A percentile compares a stretch with the other conserved stretches of the same genome.
These are phyloP conservation scores for Nigrograna mackinnonii DNA, from an alignment of 2,329 filamentous ascomycete genomes.

Conservation along the genomic window DNA sequence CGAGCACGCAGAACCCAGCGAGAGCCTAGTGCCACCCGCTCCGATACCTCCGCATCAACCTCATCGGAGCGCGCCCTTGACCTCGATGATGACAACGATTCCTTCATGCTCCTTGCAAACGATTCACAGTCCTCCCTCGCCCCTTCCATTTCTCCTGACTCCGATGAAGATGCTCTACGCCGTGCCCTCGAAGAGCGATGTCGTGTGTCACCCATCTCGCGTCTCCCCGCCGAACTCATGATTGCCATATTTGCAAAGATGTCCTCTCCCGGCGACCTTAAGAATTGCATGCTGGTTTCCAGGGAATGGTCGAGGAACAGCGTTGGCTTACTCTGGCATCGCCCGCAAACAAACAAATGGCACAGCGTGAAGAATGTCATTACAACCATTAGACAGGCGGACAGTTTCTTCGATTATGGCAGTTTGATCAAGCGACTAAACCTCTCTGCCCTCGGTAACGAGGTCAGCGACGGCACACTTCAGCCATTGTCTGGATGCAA, in stretches of 20 bases:
- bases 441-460: slow-evolving; percentile 74
- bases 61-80: slow-evolving; percentile 66
- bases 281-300: slow-evolving; percentile 91
- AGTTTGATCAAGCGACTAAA: slow-evolving; percentile 93
- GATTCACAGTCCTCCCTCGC: slow-evolving; percentile 93
- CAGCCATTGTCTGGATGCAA: slow-evolving; percentile 82
- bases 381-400: slow-evolving; percentile 69
- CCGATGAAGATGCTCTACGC: slow-evolving; percentile 67
- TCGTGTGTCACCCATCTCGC: slow-evolving; percentile 77
- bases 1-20: slow-evolving; percentile 36
- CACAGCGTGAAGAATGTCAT: slow-evolving; percentile 79
- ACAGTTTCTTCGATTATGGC: slow-evolving; percentile 86
- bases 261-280: slow-evolving; percentile 73
- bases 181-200: slow-evolving; percentile 63
- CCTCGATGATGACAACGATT: slow-evolving; percentile 89
- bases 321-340: slow-evolving; percentile 92
- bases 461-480: slow-evolving; percentile 88
- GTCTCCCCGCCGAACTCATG: slow-evolving; percentile 90
- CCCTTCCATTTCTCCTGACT: slow-evolving; percentile 76
- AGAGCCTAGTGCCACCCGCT: slow-evolving; percentile 39
- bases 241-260: slow-evolving; percentile 91
- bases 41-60: slow-evolving; percentile 68
- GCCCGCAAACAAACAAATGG: slow-evolving; percentile 89
- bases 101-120: slow-evolving; percentile 79
- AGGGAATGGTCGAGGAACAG: slow-evolving; percentile 91